These are phyloP conservation scores for Oropetium thomaeum DNA, from an alignment of 176 grass and related monocot genomes.

Conservation along the genomic window DNA sequence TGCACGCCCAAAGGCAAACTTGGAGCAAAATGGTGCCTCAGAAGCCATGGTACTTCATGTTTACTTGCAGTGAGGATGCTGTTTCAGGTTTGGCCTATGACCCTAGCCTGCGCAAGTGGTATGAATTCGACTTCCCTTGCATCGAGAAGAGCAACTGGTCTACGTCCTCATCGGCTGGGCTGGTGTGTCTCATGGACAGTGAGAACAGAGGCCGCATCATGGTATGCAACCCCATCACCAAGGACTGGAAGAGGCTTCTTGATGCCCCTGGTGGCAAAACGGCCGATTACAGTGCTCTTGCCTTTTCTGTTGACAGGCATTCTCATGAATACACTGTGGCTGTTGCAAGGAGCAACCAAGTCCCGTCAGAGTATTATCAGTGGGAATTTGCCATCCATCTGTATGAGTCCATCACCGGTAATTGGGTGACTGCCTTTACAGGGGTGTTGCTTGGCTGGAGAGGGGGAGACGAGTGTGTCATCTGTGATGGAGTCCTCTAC, in stretches of 20 bases:
- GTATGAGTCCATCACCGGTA: conserved; percentile 46
- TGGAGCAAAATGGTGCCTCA: conserved; percentile 60
- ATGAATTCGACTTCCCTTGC: conserved; percentile 75
- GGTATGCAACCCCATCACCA: conserved; percentile 83
- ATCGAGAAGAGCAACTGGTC: conserved; percentile 91
- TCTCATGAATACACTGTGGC: conserved; percentile 64
- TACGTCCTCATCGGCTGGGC: conserved; percentile 62
- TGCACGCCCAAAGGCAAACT: conserved; percentile 42
- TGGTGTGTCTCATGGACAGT: conserved; percentile 80
- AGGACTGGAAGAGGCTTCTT: conserved; percentile 53
- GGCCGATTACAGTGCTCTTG: conserved; percentile 73
- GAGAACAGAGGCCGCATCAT: conserved; percentile 64
- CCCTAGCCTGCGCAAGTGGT: conserved; percentile 67
- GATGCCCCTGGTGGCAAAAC: conserved; percentile 52
- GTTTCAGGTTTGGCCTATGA: conserved; percentile 67
- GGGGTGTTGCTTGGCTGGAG: conserved; percentile 63
- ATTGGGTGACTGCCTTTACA: conserved; percentile 54
- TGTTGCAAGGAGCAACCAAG: conserved; percentile 71
- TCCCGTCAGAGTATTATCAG: conserved; percentile 52
- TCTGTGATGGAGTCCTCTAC: conserved; percentile 84
- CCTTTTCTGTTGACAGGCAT: conserved; percentile 48
- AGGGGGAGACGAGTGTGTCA: conserved; percentile 78
- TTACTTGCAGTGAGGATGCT: conserved; percentile 59
- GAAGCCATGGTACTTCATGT: conserved; percentile 99
- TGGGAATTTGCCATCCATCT: conserved; percentile 77